Base-by-base conservation (phyloP, 129 eudicot species). In the Erigeron canadensis region DNA sequence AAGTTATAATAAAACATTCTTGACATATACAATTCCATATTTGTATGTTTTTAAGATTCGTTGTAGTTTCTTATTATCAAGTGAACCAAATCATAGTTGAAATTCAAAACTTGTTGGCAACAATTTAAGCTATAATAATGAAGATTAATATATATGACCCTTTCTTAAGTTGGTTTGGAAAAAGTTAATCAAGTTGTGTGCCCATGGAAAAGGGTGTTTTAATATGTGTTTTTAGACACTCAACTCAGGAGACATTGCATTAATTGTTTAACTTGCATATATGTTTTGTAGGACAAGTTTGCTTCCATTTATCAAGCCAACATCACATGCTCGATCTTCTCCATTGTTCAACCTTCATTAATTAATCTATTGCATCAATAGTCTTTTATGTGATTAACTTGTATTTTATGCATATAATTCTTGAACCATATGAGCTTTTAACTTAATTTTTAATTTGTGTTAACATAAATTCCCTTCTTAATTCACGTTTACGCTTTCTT, bases 241-340 rank as follows among this genome's bases (percentile, higher is more conserved):
- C 41, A 38, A 48, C 63, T 66, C 41, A 56, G 51, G 73, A 57
- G 51, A 67, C 74, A 67, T 65, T 23, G 61, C 74, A 43, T 75
- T 75, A 75, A 57, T 67, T n/a, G n/a, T n/a, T 57, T 67, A 75
- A 28, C 63, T 48, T 48, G 10, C 12, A 63, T 54, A 56, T 44
- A 67, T 58, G 69, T 67, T 19, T 67, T 67, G 75, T 76, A 76
- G 80, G 80, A 43, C 74, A 67, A 76, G 74, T 76, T 57, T 76
- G 80, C 80, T 74, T 76, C 80, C 80, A 67, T 76, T 67, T 59
- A 34, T 57, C 75, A 44, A 44, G 74, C 61, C 80, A 76, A 44
- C 18, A 76, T 67, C 80, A 76, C 80, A 76, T 75, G 79, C 72
- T 28, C 34, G 16, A 19, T 15, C 70, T 43, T 43, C 57, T 75